These are phyloP conservation scores for Nematocida displodere DNA, from an alignment of 371 early-diverging fungal genomes.

Conservation along the genomic window DNA sequence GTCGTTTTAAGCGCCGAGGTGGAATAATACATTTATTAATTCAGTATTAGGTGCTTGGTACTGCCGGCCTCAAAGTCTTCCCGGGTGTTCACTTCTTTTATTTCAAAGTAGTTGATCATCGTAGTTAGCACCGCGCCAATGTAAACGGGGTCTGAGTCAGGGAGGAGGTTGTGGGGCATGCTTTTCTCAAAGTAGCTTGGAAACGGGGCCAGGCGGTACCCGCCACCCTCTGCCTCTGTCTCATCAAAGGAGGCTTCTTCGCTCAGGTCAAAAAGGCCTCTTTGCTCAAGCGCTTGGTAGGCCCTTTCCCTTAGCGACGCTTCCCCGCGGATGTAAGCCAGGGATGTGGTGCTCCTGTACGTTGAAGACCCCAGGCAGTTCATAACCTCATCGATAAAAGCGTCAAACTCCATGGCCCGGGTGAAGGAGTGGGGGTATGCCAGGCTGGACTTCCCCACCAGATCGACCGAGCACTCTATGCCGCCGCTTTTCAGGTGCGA, in stretches of 20 bases:
- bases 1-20: slow-evolving; percentile 9
- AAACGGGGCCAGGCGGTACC: slow-evolving; percentile 15
- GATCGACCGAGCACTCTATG: slow-evolving; percentile 26
- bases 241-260: slow-evolving; percentile 15
- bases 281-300: neutral
- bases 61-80: slow-evolving; percentile 51
- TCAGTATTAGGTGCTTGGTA: slow-evolving; percentile 36
- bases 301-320: neutral
- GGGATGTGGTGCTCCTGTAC: slow-evolving; percentile 6
- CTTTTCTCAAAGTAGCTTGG: slow-evolving; percentile 18
- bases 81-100: slow-evolving; percentile 45
- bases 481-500: neutral
- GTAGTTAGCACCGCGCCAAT: slow-evolving; percentile 49
- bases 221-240: neutral
- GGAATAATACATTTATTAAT: too few species aligned
- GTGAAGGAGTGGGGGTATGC: slow-evolving; percentile 19
- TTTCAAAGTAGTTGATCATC: slow-evolving; percentile 53
- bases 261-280: neutral
- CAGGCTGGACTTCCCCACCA: slow-evolving; percentile 30
- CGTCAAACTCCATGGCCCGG: neutral
- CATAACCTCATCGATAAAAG: neutral
- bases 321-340: slow-evolving; percentile 1
- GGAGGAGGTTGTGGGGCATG: slow-evolving; percentile 49
- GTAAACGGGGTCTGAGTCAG: slow-evolving; percentile 36
- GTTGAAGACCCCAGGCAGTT: neutral